A percentile compares a stretch with the other conserved stretches of the same genome.
Evolutionary conservation across 352 stramenopile genomes (phyloP).

Genomic region (Phytophthora fragariaefolia): DNA sequence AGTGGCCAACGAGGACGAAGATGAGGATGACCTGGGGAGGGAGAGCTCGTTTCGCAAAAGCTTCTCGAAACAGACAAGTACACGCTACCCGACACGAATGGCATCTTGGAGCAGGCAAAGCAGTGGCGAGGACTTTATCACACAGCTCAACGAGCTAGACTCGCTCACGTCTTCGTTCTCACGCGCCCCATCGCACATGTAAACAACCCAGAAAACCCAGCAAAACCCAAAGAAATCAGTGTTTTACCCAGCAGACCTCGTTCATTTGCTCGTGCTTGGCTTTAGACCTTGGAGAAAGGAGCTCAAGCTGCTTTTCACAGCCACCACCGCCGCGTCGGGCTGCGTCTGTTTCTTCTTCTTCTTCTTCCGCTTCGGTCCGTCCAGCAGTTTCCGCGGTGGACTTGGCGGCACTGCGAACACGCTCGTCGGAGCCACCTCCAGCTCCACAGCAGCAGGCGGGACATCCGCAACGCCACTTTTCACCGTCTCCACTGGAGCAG

Average conservation of each 20-base stretch:
- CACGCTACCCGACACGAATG: constrained; percentile 54
- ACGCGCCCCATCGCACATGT: constrained; percentile 30
- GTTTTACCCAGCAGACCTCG: constrained; percentile 2
- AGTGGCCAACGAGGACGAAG: not conserved
- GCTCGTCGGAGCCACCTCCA: constrained; percentile 35
- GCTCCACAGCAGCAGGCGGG: not conserved
- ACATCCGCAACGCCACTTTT: not conserved
- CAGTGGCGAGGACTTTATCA: constrained; percentile 36
- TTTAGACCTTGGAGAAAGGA: constrained; percentile 68
- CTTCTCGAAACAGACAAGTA: constrained; percentile 31
- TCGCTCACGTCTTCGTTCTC: constrained; percentile 36
- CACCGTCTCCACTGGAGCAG: not conserved
- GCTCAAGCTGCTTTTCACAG: constrained; percentile 73
- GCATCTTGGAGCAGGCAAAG: constrained; percentile 44
- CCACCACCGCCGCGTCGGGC: constrained; percentile 40
- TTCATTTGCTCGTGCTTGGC: constrained; percentile 43
- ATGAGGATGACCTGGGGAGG: not conserved
- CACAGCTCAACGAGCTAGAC: constrained; percentile 36
- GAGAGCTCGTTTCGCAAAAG: constrained; percentile 25
- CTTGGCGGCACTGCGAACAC: constrained; percentile 62
- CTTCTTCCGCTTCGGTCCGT: constrained; percentile 73
- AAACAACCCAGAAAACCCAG: constrained; percentile 9
- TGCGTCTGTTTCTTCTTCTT: constrained; percentile 61
- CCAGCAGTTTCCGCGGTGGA: constrained; percentile 72
- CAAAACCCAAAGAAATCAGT: constrained; percentile 5